Percentiles rank a stretch among this genome's conserved stretches.
Evolutionary conservation across 2,329 filamentous ascomycete species (phyloP).

Genomic region (Trichophyton rubrum): DNA sequence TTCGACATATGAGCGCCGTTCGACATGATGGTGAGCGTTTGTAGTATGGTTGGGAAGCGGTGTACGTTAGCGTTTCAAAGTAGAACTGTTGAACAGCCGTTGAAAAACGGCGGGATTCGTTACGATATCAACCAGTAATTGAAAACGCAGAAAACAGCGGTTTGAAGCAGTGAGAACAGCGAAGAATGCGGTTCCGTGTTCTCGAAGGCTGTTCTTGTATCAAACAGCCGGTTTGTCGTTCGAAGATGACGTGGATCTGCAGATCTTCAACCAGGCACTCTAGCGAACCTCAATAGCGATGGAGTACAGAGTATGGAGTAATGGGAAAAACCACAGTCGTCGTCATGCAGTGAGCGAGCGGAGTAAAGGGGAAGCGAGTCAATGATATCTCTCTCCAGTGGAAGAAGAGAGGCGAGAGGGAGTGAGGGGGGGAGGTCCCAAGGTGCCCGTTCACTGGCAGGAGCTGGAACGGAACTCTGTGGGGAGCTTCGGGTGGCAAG

Average conservation of each 20-base stretch:
- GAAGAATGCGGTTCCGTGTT: not conserved
- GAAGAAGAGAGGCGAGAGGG: not conserved
- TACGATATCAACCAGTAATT: not conserved
- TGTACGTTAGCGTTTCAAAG: not conserved
- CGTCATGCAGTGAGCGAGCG: not conserved
- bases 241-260: slow-evolving; percentile 2
- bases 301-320: not conserved
- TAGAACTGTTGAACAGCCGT: not conserved
- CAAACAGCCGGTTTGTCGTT: not conserved
- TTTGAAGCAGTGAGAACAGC: not conserved
- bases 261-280: not conserved
- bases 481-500: not conserved
- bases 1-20: not conserved
- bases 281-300: not conserved
- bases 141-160: not conserved
- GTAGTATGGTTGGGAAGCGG: not conserved
- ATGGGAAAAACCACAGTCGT: not conserved
- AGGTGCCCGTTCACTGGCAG: not conserved
- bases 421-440: not conserved
- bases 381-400: not conserved
- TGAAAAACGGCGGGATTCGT: not conserved
- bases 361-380: not conserved
- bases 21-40: not conserved
- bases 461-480: not conserved
- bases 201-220: not conserved